These are phyloP conservation scores for Kockovaella imperatae DNA, from an alignment of 768 basidiomycete species.

Conservation along the genomic window DNA sequence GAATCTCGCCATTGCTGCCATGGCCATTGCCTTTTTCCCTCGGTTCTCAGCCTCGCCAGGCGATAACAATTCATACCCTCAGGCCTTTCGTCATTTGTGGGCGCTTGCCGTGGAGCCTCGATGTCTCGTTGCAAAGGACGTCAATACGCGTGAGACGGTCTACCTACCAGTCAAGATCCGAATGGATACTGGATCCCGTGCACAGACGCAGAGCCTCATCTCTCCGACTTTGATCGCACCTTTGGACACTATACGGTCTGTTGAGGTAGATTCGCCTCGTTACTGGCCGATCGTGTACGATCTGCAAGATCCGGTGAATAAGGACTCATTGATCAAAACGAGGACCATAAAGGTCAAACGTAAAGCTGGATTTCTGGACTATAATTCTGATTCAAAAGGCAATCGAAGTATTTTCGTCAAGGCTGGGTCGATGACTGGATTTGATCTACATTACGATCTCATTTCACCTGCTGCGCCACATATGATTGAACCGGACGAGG, in stretches of 20 bases:
- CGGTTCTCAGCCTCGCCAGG: conserved; percentile 67
- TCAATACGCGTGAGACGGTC: conserved; percentile 81
- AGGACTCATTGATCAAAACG: conserved; percentile 59
- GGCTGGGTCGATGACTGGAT: conserved; percentile 70
- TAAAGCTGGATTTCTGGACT: conserved; percentile 82
- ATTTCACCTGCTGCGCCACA: conserved; percentile 64
- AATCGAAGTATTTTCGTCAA: conserved; percentile 84
- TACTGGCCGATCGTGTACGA: conserved; percentile 92
- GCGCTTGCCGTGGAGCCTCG: conserved; percentile 89
- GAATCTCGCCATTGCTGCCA: conserved; percentile 78
- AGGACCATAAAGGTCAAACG: conserved; percentile 89
- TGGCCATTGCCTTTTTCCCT: conserved; percentile 88
- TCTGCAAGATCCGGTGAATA: conserved; percentile 61
- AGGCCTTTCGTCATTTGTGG: conserved; percentile 92
- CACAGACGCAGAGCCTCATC: conserved; percentile 67
- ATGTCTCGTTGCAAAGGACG: conserved; percentile 83
- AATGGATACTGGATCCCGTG: conserved; percentile 54
- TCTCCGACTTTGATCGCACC: conserved; percentile 90
- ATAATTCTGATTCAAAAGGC: conserved; percentile 87
- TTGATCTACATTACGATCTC: conserved; percentile 76
- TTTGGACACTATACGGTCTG: conserved; percentile 67
- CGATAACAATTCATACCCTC: conserved; percentile 84
- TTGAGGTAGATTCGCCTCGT: conserved; percentile 84
- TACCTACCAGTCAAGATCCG: conserved; percentile 87
- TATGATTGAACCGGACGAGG: conserved; percentile 61